Percentiles rank a stretch among this genome's conserved stretches.
phyloP scores from a whole-genome alignment of 2,329 filamentous ascomycete genomes.

The Chrysoporthe austroafricana region DNA sequence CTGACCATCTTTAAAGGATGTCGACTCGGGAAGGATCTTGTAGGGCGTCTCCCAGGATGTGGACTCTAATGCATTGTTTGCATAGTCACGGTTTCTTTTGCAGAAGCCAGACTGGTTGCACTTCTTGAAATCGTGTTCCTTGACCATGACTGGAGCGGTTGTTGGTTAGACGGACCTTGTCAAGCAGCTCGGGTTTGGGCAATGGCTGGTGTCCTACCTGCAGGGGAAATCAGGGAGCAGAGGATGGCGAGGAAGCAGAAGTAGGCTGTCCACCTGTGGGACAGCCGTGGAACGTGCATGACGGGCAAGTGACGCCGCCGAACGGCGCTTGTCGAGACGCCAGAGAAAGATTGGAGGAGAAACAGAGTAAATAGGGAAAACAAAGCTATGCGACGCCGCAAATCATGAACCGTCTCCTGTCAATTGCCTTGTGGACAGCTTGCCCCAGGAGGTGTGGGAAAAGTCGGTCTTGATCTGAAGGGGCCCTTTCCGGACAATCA shows the following conservation, averaged over 20 bases:
- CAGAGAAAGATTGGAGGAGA: constrained; percentile 9
- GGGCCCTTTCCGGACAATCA: constrained; percentile 25
- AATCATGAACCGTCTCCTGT: constrained; percentile 16
- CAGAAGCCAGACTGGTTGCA: constrained; percentile 97
- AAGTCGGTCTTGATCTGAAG: constrained; percentile 22
- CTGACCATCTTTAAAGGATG: constrained; percentile 78
- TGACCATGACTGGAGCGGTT: constrained; percentile 70
- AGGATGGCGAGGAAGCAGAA: constrained; percentile 63
- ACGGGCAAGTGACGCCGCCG: constrained; percentile 22
- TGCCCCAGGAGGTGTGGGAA: constrained; percentile 6
- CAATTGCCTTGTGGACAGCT: constrained; percentile 28
- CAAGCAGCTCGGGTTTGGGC: not conserved
- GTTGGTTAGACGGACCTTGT: constrained; percentile 6
- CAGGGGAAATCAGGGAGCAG: constrained; percentile 64
- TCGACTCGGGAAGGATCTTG: constrained; percentile 69
- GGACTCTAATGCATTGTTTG: constrained; percentile 72
- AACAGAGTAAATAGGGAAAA: constrained; percentile 3
- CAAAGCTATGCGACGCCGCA: constrained; percentile 32
- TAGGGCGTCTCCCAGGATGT: constrained; percentile 82
- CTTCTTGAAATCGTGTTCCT: constrained; percentile 96
- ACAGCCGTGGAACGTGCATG: constrained; percentile 40
- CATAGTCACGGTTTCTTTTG: constrained; percentile 88
- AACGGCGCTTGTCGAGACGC: constrained; percentile 17
- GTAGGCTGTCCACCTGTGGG: constrained; percentile 67
- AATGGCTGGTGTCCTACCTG: constrained; percentile 54